Evolutionary conservation across 2,329 filamentous ascomycete genomes (phyloP).

Genomic region (Fusarium sarcochroum): DNA sequence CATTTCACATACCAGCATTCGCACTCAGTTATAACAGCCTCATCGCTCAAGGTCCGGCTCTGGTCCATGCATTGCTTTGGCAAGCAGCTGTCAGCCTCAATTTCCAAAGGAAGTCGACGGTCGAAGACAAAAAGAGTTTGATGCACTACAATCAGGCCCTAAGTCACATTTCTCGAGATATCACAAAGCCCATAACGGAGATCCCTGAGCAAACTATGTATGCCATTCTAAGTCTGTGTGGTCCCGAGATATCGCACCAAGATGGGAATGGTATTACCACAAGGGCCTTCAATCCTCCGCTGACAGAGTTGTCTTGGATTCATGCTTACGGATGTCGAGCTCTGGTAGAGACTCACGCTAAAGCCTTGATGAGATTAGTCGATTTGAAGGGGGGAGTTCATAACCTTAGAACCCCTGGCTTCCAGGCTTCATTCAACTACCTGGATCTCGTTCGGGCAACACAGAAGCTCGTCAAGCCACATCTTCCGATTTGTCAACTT

Average conservation of each 20-base stretch:
- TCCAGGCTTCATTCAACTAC: slow-evolving; percentile 20
- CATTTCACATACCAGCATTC: slow-evolving; percentile 16
- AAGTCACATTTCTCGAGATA: not conserved
- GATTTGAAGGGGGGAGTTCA: slow-evolving; percentile 12
- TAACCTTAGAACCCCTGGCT: not conserved
- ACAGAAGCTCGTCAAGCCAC: not conserved
- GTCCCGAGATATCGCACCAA: not conserved
- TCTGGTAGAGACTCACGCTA: not conserved
- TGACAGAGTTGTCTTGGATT: slow-evolving; percentile 13
- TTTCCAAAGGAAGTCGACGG: not conserved
- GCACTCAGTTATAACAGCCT: slow-evolving; percentile 12
- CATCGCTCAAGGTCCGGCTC: slow-evolving; percentile 13
- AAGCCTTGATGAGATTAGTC: slow-evolving; percentile 4
- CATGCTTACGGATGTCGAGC: slow-evolving; percentile 20
- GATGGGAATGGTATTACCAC: not conserved
- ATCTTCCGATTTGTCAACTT: not conserved
- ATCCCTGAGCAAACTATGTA: slow-evolving; percentile 20
- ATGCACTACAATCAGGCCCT: slow-evolving; percentile 8
- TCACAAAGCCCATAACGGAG: not conserved
- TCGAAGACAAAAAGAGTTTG: not conserved
- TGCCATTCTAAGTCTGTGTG: slow-evolving; percentile 10
- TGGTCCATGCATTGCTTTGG: slow-evolving; percentile 13
- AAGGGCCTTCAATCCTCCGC: not conserved
- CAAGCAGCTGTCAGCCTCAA: slow-evolving; percentile 10
- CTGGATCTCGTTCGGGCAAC: slow-evolving; percentile 21